Base-by-base conservation (phyloP, 345 rosid species). In the Kernera saxatilis region DNA sequence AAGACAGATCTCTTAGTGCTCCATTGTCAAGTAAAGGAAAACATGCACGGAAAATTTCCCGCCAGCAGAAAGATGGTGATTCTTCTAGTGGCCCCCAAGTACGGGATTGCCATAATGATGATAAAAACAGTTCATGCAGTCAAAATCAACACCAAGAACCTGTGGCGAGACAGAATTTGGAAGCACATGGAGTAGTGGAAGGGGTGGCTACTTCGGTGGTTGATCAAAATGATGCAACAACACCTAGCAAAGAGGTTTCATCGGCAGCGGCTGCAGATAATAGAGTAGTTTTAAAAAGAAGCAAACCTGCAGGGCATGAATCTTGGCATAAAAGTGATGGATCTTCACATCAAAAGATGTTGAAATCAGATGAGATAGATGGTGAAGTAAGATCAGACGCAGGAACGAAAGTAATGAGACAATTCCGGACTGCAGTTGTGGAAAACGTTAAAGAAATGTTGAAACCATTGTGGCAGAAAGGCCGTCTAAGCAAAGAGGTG, bases 381-480 rank as follows among this genome's bases (percentile, higher is more conserved):
- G 80, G 79, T 39, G 84, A 77, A 60, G 81, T 68, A 11, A 87
- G 72, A 76, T 77, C 77, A 73, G 80, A 82, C 45, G 84, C 55
- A 41, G 84, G 85, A 22, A 48, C n/a, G 37, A 91, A 84, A 84
- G 77, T 74, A 12, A 61, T 51, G 68, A 86, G 83, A 79, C 84
- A 78, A 49, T 87, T 91, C 67, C 85, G 89, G 57, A 72, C 77
- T 64, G 85, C 80, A 53, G 86, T 91, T 57, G 78, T 91, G 55
- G 96, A 86, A 49, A 78, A 74, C 39, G 77, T 89, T 18, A 91
- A 89, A 67, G 96, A 87, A 45, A 59, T 86, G 63, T 64, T 91
- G 82, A 88, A 85, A 81, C 99, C 99, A 33, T 50, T 77, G 26
- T 94, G 99, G 99, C 88, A 82, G 26, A 90, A 86, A 27, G 97